Evolutionary conservation across 306 rosid genomes (phyloP).

Genomic region (Acacia acuminata): DNA sequence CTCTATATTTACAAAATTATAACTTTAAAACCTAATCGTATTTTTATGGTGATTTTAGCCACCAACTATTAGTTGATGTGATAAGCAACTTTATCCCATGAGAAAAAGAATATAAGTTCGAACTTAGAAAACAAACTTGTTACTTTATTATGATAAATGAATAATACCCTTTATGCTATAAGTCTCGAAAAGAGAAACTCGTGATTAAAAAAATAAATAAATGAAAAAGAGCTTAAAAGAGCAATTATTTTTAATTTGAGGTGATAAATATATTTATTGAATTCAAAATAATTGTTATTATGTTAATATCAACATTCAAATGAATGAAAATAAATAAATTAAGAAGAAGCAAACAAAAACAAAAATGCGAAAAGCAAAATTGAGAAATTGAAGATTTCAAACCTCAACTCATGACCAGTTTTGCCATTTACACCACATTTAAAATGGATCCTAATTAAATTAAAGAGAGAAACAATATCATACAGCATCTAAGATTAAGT

Average conservation of each 20-base stretch:
- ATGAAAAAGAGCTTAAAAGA: not conserved
- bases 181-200: too few relatives aligned
- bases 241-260: not conserved
- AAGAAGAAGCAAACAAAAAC: not conserved
- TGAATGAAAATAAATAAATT: not conserved
- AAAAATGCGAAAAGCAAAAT: not conserved
- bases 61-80: too few relatives aligned
- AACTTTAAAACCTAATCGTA: too few relatives aligned
- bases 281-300: not conserved
- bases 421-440: constrained; percentile 44
- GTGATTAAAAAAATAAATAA: too few relatives aligned
- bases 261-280: not conserved
- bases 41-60: too few relatives aligned
- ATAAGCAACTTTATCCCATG: too few relatives aligned
- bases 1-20: not conserved
- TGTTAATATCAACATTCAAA: not conserved
- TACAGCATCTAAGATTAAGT: constrained; percentile 27
- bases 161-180: too few relatives aligned
- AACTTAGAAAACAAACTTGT: accelerated
- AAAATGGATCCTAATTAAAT: constrained; percentile 26
- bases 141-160: too few relatives aligned
- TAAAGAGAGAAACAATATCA: not conserved
- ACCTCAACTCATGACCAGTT: constrained; percentile 34
- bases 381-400: constrained; percentile 6
- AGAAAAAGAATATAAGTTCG: too few relatives aligned